These are phyloP conservation scores for Millerozyma miso DNA, from an alignment of 805 yeast genomes.

Conservation along the genomic window DNA sequence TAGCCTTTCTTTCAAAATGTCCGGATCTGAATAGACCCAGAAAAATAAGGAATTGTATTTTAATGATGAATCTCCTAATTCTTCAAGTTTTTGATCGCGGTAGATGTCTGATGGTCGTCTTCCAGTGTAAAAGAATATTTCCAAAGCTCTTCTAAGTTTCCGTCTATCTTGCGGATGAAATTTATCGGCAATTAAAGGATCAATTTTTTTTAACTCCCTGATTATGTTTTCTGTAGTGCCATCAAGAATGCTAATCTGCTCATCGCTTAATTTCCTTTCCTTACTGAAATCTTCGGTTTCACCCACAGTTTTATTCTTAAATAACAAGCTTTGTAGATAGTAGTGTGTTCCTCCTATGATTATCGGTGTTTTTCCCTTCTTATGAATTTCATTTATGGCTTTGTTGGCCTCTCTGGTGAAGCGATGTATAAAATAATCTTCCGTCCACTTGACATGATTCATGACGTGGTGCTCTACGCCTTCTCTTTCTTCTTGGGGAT, in stretches of 20 bases:
- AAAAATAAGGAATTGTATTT: slow-evolving; percentile 62
- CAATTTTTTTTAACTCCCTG: slow-evolving; percentile 45
- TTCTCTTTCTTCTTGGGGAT: slow-evolving; percentile 71
- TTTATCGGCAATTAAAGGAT: slow-evolving; percentile 70
- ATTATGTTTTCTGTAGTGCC: slow-evolving; percentile 52
- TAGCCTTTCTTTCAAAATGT: slow-evolving; percentile 54
- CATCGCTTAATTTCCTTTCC: slow-evolving; percentile 15
- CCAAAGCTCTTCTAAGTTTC: slow-evolving; percentile 74
- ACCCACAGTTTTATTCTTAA: slow-evolving; percentile 62
- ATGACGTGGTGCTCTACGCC: slow-evolving; percentile 83
- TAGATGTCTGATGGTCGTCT: slow-evolving; percentile 68
- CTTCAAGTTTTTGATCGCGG: slow-evolving; percentile 48
- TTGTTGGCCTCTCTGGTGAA: slow-evolving; percentile 68
- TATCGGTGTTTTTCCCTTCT: slow-evolving; percentile 72
- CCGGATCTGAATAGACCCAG: slow-evolving; percentile 76
- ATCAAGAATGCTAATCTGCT: slow-evolving; percentile 43
- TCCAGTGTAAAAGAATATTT: slow-evolving; percentile 68
- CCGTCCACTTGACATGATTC: slow-evolving; percentile 77
- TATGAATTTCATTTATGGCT: slow-evolving; percentile 61
- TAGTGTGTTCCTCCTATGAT: slow-evolving; percentile 96
- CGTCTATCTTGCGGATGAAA: slow-evolving; percentile 91
- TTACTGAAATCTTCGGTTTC: slow-evolving; percentile 13
- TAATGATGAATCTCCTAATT: slow-evolving; percentile 43
- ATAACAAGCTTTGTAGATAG: slow-evolving; percentile 74
- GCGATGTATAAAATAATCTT: slow-evolving; percentile 75